Conservation (phyloP, 2,329 filamentous ascomycete species). For the Diaporthe aspalathi region DNA sequence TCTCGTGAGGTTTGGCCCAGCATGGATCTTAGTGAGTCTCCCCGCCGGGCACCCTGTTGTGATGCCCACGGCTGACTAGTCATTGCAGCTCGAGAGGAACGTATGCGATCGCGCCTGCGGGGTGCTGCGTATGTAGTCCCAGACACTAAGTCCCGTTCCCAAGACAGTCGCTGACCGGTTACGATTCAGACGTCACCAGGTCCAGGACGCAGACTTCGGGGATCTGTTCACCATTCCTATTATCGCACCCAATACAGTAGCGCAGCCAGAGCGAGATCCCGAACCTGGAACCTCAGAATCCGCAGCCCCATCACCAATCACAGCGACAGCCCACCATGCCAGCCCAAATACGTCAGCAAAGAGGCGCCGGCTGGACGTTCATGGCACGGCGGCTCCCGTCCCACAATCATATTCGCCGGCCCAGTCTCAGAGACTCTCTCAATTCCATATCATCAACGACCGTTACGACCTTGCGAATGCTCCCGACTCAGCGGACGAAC, state of each 20-base stretch:
- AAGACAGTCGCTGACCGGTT: neutral
- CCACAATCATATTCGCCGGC: constrained; percentile 4
- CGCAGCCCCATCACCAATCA: constrained; percentile 40
- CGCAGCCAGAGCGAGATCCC: constrained; percentile 37
- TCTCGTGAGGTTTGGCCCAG: constrained; percentile 26
- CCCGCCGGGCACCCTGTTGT: neutral
- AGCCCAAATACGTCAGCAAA: constrained; percentile 63
- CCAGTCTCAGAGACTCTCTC: constrained; percentile 37
- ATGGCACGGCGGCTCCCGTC: constrained; percentile 39
- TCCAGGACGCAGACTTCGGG: constrained; percentile 70
- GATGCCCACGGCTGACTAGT: constrained; percentile 32
- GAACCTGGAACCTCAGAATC: constrained; percentile 35
- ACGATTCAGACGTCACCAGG: constrained; percentile 61
- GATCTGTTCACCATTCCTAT: constrained; percentile 55
- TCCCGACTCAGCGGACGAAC: constrained; percentile 44
- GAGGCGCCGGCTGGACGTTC: constrained; percentile 52
- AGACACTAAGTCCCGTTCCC: neutral
- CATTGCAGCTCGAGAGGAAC: constrained; percentile 66
- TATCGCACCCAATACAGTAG: constrained; percentile 39
- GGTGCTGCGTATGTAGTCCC: constrained; percentile 66
- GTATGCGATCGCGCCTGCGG: constrained; percentile 73
- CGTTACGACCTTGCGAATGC: constrained; percentile 48
- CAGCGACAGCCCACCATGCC: constrained; percentile 49
- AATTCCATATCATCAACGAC: constrained; percentile 41
- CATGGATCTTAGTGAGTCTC: constrained; percentile 51